Percentiles rank a stretch among this genome's conserved stretches.
phyloP scores from a whole-genome alignment of 257 asterid species.

The Penstemon barbatus region DNA sequence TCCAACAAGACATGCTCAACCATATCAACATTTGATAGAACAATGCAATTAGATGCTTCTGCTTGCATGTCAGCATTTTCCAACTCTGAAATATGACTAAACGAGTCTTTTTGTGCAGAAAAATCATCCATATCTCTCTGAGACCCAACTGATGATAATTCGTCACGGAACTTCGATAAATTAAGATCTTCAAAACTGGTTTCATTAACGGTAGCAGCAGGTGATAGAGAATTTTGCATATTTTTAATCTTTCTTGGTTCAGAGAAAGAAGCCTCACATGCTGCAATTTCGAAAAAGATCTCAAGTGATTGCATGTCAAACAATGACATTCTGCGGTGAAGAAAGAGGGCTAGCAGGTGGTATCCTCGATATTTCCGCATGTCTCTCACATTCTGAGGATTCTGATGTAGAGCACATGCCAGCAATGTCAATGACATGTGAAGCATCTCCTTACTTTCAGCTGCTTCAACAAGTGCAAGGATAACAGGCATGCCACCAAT shows the following conservation, averaged over 20 bases:
- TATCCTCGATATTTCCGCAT: constrained; percentile 95
- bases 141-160: constrained; percentile 86
- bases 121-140: constrained; percentile 92
- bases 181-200: constrained; percentile 70
- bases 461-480: constrained; percentile 97
- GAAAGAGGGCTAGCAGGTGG: constrained; percentile 91
- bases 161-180: constrained; percentile 78
- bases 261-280: constrained; percentile 97
- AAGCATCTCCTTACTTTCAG: constrained; percentile 98
- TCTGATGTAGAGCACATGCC: constrained; percentile 92
- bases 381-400: constrained; percentile 95
- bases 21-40: constrained; percentile 95
- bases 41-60: constrained; percentile 95
- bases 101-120: constrained; percentile 87
- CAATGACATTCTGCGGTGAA: constrained; percentile 89
- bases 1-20: constrained; percentile 99
- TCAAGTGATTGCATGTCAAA: constrained; percentile 98
- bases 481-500: constrained; percentile 95
- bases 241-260: constrained; percentile 68
- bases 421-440: constrained; percentile 90
- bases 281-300: constrained; percentile 97
- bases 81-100: constrained; percentile 85
- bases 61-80: constrained; percentile 71
- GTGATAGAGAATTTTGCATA: constrained; percentile 50
- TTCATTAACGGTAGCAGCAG: constrained; percentile 54